A percentile compares a stretch with the other conserved stretches of the same genome.
phyloP scores from a whole-genome alignment of 768 basidiomycete species.

The Trametes punicea region DNA sequence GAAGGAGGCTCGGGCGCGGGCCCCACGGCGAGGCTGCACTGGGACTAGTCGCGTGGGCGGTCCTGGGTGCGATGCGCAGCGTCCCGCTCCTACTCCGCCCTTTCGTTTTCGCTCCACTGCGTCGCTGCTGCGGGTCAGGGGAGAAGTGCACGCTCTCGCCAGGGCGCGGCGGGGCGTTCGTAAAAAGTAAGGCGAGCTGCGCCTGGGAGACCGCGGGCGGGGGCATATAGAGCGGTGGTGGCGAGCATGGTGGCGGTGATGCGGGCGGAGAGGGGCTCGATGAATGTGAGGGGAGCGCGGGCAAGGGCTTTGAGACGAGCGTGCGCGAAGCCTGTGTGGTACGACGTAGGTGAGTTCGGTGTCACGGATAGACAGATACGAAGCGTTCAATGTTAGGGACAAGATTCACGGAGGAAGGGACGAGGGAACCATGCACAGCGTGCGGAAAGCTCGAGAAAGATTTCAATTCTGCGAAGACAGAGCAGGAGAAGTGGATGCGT shows the following conservation, averaged over 20 bases:
- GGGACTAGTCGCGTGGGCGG: background rate
- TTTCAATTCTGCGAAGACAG: no score
- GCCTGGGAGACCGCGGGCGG: conserved; percentile 12
- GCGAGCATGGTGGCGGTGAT: background rate
- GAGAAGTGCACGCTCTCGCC: conserved; percentile 13
- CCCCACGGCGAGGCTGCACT: background rate
- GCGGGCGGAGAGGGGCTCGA: background rate
- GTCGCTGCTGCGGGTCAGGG: background rate
- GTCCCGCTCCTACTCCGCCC: conserved; percentile 2
- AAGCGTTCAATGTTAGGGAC: no score
- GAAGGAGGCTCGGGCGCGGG: background rate
- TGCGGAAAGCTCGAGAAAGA: no score
- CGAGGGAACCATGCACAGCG: no score
- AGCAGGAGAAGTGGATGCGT: background rate
- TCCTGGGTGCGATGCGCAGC: conserved; percentile 8
- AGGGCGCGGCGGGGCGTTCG: background rate
- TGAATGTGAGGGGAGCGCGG: background rate
- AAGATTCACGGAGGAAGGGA: no score
- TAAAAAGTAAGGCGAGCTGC: conserved; percentile 15
- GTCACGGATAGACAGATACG: no score
- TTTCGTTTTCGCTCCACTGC: background rate
- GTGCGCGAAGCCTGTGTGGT: background rate
- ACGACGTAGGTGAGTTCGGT: no score
- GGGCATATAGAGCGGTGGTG: conserved; percentile 6
- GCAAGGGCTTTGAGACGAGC: conserved; percentile 3